Evolutionary conservation across 768 basidiomycete genomes (phyloP).

Genomic region (Suillus clintonianus): DNA sequence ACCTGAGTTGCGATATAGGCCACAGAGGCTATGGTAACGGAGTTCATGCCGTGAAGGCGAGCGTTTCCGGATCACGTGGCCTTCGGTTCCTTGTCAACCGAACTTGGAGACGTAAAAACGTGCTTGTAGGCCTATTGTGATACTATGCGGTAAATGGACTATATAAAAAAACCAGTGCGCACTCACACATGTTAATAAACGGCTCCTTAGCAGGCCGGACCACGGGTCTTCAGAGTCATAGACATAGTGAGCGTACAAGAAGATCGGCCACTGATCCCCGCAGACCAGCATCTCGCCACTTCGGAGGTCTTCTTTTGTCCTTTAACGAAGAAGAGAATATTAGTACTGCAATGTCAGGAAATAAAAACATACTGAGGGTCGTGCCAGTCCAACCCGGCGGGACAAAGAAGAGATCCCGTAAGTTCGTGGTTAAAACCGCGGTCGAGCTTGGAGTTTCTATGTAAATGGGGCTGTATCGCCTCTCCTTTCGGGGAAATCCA

Average conservation of each 20-base stretch:
- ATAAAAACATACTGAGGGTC: neutral
- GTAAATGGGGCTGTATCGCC: neutral
- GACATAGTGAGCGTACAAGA: slow-evolving; percentile 16
- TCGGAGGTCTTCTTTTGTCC: slow-evolving; percentile 8
- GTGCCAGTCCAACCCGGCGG: neutral
- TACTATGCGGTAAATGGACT: slow-evolving; percentile 21
- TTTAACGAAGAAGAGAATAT: neutral
- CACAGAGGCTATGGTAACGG: slow-evolving; percentile 18
- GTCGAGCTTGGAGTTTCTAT: neutral
- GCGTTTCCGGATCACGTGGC: slow-evolving; percentile 27
- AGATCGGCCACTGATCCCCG: slow-evolving; percentile 19
- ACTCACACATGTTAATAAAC: slow-evolving; percentile 23
- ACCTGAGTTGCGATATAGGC: slow-evolving; percentile 24
- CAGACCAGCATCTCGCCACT: slow-evolving; percentile 4
- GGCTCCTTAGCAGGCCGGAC: slow-evolving; percentile 23
- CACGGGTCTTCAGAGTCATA: slow-evolving; percentile 17
- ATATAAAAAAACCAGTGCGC: neutral
- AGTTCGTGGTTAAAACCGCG: neutral
- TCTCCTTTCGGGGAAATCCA: neutral
- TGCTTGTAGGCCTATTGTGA: slow-evolving; percentile 25
- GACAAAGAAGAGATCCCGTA: neutral
- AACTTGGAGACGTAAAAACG: slow-evolving; percentile 32
- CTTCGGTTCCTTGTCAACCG: slow-evolving; percentile 26
- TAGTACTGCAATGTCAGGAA: neutral
- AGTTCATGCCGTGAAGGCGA: slow-evolving; percentile 16